These are phyloP conservation scores for Mixia osmundae DNA, from an alignment of 1,284 basidiomycete species.

Conservation along the genomic window DNA sequence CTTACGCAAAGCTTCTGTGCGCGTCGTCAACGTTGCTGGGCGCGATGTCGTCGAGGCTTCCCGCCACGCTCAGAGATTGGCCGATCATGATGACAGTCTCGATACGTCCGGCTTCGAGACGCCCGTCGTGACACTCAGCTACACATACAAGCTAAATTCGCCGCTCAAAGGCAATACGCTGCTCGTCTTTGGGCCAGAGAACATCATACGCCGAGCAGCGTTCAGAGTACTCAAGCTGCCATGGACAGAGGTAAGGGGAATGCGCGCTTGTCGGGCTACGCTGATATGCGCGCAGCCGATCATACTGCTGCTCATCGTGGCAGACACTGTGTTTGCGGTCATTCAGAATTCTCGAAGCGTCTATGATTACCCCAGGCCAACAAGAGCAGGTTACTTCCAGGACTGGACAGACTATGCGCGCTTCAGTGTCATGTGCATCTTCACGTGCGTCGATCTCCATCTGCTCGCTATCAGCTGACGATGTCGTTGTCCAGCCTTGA, in stretches of 20 bases:
- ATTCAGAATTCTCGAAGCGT: slow-evolving; percentile 41
- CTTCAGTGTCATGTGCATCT: slow-evolving; percentile 58
- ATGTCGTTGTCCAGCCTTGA: slow-evolving; percentile 43
- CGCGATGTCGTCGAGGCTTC: slow-evolving; percentile 36
- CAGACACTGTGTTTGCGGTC: slow-evolving; percentile 60
- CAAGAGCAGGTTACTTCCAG: slow-evolving; percentile 47
- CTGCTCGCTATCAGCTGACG: not conserved
- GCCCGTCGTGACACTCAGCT: no score
- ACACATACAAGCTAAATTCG: no score
- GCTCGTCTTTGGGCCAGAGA: slow-evolving; percentile 47
- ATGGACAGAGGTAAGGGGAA: slow-evolving; percentile 16
- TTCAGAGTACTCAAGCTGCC: slow-evolving; percentile 25
- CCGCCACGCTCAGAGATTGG: slow-evolving; percentile 25
- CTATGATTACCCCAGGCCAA: slow-evolving; percentile 25
- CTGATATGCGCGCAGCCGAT: slow-evolving; percentile 49
- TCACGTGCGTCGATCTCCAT: no score
- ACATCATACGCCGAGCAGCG: slow-evolving; percentile 35
- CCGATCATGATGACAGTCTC: slow-evolving; percentile 9
- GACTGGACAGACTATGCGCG: slow-evolving; percentile 67
- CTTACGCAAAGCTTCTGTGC: slow-evolving; percentile 43
- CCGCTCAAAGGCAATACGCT: slow-evolving; percentile 36
- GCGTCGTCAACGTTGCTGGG: slow-evolving; percentile 58
- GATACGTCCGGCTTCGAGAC: slow-evolving; percentile 12
- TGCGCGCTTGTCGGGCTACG: not conserved
- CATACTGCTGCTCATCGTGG: slow-evolving; percentile 59